Base-by-base conservation (phyloP, 2,329 filamentous ascomycete genomes). In the Aaosphaeria pasadenensis region DNA sequence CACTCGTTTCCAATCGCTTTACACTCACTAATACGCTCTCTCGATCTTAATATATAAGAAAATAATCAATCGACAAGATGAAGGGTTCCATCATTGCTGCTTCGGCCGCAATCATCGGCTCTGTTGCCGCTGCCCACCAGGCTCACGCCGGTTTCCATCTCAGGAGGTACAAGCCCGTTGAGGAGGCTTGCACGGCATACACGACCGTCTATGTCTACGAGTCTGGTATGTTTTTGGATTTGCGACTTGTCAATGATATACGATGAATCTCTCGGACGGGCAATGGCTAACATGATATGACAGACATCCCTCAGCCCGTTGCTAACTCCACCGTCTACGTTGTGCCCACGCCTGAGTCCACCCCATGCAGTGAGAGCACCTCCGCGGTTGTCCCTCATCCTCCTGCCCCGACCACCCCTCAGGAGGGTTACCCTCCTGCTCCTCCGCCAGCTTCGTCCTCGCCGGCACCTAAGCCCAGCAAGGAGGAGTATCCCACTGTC, bases 31-130 rank as follows among this genome's bases (percentile, higher is more conserved):
- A 46, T 47, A 36, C 52, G 66, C 86, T 86, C 89, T 89, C 87
- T 89, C 84, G 89, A 88, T 72, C 90, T 91, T 76, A 91, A 88
- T 88, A 87, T 88, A 82, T 86, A 30, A 41, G 45, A 59, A 56
- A 36, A 59, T 58, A 66, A 67, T 60, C 61, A 69, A 56, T 59
- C 60, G 39, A 68, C 76, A 87, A 67, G 39, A 94, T 94, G 89
- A 94, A 88, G 86, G 84, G 79, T 66, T 78, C 79, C 66, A 70
- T 87, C 65, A 72, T 88, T 60, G 80, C 83, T 62, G 81, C 85
- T 71, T 83, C 85, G 56, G 76, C 75, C 53, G 77, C 76, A 42
- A 68, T 78, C 55, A 74, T 75, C 59, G 74, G 76, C 47, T 71
- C 78, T 75, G 70, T 76, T 62, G 71, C 77, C 74, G 72, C 77